Conservation (phyloP, 345 rosid species). For the Reutealis trisperma region DNA sequence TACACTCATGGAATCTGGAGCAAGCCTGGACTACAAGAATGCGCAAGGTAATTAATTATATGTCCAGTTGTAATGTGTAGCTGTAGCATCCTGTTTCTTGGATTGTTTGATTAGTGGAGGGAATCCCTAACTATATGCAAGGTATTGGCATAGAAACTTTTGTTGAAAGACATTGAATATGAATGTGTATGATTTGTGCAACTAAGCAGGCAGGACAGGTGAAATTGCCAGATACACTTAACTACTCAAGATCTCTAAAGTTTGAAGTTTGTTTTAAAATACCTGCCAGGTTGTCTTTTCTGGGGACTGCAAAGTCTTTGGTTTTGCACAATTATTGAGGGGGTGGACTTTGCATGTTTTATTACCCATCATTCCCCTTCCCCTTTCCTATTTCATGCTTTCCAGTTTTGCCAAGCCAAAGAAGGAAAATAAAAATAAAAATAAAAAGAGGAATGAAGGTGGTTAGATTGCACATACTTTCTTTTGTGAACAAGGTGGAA, state of each 20-base stretch:
- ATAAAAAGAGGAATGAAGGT: too few relatives aligned
- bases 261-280: not conserved
- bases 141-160: not conserved
- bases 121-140: not conserved
- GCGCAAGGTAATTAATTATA: constrained; percentile 69
- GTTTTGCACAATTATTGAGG: not conserved
- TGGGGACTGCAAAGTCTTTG: not conserved
- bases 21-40: constrained; percentile 77
- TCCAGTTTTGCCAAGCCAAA: not conserved
- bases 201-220: not conserved
- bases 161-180: not conserved
- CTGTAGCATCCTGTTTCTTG: not conserved
- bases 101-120: not conserved
- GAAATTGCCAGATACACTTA: not conserved
- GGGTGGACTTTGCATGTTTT: not conserved
- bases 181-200: not conserved
- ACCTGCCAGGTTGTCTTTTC: not conserved
- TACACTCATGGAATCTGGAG: constrained; percentile 78
- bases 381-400: not conserved
- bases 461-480: not conserved
- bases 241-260: not conserved
- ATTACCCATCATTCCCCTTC: not conserved
- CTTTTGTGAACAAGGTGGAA: not conserved
- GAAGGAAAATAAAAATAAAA: not conserved
- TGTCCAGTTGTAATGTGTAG: constrained; percentile 6